Conservation (phyloP, 78 protist species). For the Tieghemostelium lacteum region DNA sequence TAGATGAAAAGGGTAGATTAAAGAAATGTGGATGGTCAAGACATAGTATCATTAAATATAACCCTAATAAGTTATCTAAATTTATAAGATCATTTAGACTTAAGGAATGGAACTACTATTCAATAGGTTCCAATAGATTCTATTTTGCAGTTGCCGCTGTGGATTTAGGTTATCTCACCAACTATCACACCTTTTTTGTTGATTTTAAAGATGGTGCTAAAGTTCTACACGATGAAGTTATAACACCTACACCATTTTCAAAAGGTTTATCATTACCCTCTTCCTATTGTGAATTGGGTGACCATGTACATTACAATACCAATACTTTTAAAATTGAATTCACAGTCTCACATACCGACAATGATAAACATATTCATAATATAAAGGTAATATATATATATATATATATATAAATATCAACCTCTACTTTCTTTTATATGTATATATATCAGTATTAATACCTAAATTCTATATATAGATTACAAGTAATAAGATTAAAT, state of each 20-base stretch:
- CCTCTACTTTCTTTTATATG: no score
- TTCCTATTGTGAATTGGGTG: slow-evolving; percentile 15
- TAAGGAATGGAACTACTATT: slow-evolving; percentile 72
- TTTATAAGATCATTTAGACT: slow-evolving; percentile 31
- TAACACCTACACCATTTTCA: not conserved
- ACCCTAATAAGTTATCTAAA: slow-evolving; percentile 28
- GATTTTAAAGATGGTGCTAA: slow-evolving; percentile 12
- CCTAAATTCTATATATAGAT: not conserved
- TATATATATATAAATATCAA: not conserved
- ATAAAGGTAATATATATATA: not conserved
- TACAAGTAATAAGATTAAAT: slow-evolving; percentile 26
- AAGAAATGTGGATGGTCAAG: slow-evolving; percentile 51
- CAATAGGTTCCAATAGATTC: slow-evolving; percentile 25
- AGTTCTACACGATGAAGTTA: slow-evolving; percentile 20
- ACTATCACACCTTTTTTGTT: slow-evolving; percentile 43
- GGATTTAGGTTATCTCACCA: slow-evolving; percentile 37
- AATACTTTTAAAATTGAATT: slow-evolving; percentile 21
- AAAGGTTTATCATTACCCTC: slow-evolving; percentile 38
- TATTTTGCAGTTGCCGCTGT: slow-evolving; percentile 59
- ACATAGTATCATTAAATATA: slow-evolving; percentile 39
- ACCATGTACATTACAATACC: slow-evolving; percentile 6
- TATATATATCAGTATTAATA: no score
- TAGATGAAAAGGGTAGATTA: slow-evolving; percentile 44
- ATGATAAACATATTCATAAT: not conserved
- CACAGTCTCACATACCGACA: not conserved